Percentiles rank a stretch among this genome's conserved stretches.
phyloP scores from a whole-genome alignment of 2,329 filamentous ascomycete genomes.

The Blastomyces gilchristii region DNA sequence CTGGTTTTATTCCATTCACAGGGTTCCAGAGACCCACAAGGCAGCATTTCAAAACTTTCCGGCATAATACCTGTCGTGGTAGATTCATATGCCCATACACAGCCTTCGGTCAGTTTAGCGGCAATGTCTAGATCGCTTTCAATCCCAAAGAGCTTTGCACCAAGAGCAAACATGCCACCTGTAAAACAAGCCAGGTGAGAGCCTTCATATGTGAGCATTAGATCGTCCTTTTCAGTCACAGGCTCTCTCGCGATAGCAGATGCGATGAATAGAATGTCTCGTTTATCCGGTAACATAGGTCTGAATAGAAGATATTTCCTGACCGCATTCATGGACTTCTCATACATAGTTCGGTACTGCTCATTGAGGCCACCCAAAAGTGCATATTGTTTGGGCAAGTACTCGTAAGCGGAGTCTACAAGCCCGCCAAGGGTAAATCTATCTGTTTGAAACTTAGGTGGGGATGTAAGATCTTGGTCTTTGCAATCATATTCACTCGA shows the following conservation, averaged over 20 bases:
- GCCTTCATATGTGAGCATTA: conserved; percentile 32
- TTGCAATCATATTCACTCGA: conserved; percentile 26
- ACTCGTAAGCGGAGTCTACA: conserved; percentile 49
- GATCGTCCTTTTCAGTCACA: conserved; percentile 19
- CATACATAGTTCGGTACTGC: conserved; percentile 59
- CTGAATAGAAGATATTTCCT: conserved; percentile 66
- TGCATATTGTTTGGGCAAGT: conserved; percentile 56
- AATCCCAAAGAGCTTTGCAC: conserved; percentile 42
- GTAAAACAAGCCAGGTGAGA: conserved; percentile 46
- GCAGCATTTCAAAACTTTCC: conserved; percentile 36
- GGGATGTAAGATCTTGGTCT: conserved; percentile 31
- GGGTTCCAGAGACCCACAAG: conserved; percentile 26
- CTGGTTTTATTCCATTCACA: conserved; percentile 17
- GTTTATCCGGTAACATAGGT: conserved; percentile 56
- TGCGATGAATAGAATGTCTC: conserved; percentile 60
- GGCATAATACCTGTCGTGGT: conserved; percentile 47
- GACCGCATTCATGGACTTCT: conserved; percentile 54
- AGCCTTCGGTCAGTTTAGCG: conserved; percentile 44
- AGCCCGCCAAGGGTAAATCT: conserved; percentile 45
- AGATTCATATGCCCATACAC: conserved; percentile 45
- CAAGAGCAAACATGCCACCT: conserved; percentile 48
- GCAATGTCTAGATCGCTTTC: conserved; percentile 42
- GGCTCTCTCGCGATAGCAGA: conserved; percentile 44
- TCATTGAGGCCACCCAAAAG: conserved; percentile 61
- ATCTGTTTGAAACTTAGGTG: conserved; percentile 25